These are phyloP conservation scores for Lichtheimia corymbifera DNA, from an alignment of 371 early-diverging fungal genomes.

Conservation along the genomic window DNA sequence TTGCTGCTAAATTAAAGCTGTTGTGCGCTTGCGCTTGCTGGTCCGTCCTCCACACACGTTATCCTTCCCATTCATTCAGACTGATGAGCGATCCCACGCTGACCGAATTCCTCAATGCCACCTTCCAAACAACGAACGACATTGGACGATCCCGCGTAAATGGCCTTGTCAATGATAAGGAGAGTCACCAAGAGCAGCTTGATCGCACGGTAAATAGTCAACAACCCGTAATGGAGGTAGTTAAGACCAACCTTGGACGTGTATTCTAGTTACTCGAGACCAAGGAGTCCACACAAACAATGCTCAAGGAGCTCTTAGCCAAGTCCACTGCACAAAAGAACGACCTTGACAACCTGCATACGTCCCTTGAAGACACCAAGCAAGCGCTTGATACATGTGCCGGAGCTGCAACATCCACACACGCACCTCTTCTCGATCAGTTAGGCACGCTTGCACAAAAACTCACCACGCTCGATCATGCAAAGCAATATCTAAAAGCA, in stretches of 20 bases:
- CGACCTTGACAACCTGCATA: conserved; percentile 11
- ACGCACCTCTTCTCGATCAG: conserved; percentile 13
- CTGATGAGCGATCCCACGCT: background rate
- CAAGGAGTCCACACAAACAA: conserved; percentile 12
- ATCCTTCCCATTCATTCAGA: too few species aligned
- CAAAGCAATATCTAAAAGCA: conserved; percentile 33
- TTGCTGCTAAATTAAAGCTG: too few species aligned
- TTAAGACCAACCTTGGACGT: background rate
- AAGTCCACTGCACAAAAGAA: conserved; percentile 15
- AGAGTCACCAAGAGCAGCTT: background rate
- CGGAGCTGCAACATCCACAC: background rate
- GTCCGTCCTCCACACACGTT: too few species aligned
- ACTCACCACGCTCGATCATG: conserved; percentile 25
- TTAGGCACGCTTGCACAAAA: conserved; percentile 23
- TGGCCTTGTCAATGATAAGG: background rate
- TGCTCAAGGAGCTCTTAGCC: conserved; percentile 7
- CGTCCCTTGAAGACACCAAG: conserved; percentile 15
- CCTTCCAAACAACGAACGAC: conserved; percentile 5
- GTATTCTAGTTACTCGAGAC: conserved; percentile 10
- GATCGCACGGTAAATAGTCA: conserved; percentile 1
- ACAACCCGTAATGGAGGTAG: too few species aligned
- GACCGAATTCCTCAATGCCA: conserved; percentile 3
- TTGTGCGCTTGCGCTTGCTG: too few species aligned
- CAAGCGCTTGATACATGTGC: conserved; percentile 15
- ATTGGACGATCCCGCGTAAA: background rate